Evolutionary conservation across 305 asterid species (phyloP).

Genomic region (Coffea humblotiana): DNA sequence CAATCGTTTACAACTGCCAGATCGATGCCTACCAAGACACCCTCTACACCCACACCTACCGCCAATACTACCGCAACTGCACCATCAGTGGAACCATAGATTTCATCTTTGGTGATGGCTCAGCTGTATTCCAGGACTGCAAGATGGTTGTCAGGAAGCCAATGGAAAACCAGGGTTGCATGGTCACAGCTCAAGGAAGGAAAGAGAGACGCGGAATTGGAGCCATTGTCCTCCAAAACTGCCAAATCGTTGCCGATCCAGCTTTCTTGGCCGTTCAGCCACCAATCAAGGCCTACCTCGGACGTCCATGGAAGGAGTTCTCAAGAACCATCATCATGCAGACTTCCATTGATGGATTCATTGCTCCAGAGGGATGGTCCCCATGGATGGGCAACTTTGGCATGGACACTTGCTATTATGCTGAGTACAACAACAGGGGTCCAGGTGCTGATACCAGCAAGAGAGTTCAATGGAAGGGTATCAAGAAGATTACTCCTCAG

Average conservation of each 20-base stretch:
- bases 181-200: conserved; percentile 52
- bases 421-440: conserved; percentile 43
- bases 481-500: conserved; percentile 18
- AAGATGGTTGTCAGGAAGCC: conserved; percentile 36
- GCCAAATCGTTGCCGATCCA: conserved; percentile 25
- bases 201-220: conserved; percentile 18
- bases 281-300: conserved; percentile 28
- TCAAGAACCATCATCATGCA: conserved; percentile 46
- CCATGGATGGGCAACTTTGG: conserved; percentile 34
- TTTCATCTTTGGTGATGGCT: conserved; percentile 49
- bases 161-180: conserved; percentile 24
- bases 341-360: conserved; percentile 24
- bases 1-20: conserved; percentile 39
- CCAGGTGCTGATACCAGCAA: conserved; percentile 32
- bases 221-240: conserved; percentile 42
- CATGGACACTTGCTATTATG: conserved; percentile 35
- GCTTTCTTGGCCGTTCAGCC: conserved; percentile 21
- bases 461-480: conserved; percentile 42
- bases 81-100: conserved; percentile 54
- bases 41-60: conserved; percentile 36
- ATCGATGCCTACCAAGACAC: conserved; percentile 57
- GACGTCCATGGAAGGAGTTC: conserved; percentile 46
- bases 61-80: conserved; percentile 54
- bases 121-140: conserved; percentile 44
- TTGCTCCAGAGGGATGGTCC: conserved; percentile 47